These are phyloP conservation scores for Cladosporium sp. DNA, from an alignment of 2,329 filamentous ascomycete genomes.

Conservation along the genomic window DNA sequence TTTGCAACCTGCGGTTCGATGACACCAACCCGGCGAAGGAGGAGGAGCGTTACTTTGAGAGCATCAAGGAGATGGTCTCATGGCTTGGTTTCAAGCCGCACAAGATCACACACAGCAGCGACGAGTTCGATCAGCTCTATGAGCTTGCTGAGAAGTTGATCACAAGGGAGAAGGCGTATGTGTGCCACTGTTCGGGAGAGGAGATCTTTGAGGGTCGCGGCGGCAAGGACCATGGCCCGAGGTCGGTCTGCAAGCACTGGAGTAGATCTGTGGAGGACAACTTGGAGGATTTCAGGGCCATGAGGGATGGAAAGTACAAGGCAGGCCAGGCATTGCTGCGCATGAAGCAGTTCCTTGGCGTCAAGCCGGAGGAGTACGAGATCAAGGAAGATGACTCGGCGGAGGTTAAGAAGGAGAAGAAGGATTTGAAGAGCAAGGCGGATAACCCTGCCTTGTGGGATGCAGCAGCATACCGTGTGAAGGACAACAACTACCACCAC, in stretches of 20 bases:
- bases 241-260: constrained; percentile 80
- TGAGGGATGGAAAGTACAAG: constrained; percentile 89
- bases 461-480: constrained; percentile 83
- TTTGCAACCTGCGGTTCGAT: constrained; percentile 78
- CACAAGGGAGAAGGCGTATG: constrained; percentile 66
- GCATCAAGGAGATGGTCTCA: constrained; percentile 82
- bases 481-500: constrained; percentile 71
- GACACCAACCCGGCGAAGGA: constrained; percentile 95
- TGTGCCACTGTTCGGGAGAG: constrained; percentile 82
- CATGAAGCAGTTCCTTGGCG: constrained; percentile 85
- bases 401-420: constrained; percentile 37
- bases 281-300: constrained; percentile 78
- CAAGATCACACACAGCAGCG: constrained; percentile 81
- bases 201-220: constrained; percentile 88
- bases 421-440: constrained; percentile 45
- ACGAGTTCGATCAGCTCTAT: constrained; percentile 87
- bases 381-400: constrained; percentile 33
- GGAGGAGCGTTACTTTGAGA: constrained; percentile 82
- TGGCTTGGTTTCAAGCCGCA: constrained; percentile 85
- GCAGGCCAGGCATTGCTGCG: constrained; percentile 79
- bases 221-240: constrained; percentile 65
- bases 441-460: constrained; percentile 98
- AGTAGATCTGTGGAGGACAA: constrained; percentile 73
- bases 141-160: constrained; percentile 86
- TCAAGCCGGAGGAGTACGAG: constrained; percentile 38